These are phyloP conservation scores for Epichloe coenophiala DNA, from an alignment of 2,329 filamentous ascomycete species.

Conservation along the genomic window DNA sequence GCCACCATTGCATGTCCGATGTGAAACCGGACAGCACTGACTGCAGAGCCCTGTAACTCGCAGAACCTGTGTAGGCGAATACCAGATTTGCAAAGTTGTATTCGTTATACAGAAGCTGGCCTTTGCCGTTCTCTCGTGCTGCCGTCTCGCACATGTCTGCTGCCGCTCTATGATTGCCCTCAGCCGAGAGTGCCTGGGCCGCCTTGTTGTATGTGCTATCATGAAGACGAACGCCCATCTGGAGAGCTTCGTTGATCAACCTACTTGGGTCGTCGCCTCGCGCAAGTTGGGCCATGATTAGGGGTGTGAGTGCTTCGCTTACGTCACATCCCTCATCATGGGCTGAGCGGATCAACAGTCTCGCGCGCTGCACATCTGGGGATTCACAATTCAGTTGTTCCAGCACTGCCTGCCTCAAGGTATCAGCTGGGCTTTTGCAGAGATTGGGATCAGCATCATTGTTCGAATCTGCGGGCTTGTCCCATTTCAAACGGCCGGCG, in stretches of 20 bases:
- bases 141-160: conserved; percentile 21
- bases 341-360: conserved; percentile 26
- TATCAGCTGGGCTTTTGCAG: neutral
- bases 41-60: conserved; percentile 18
- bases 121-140: conserved; percentile 22
- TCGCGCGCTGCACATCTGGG: conserved; percentile 18
- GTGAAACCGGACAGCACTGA: conserved; percentile 18
- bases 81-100: conserved; percentile 26
- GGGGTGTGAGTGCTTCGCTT: conserved; percentile 23
- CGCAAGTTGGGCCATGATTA: conserved; percentile 25
- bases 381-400: conserved; percentile 24
- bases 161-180: conserved; percentile 17
- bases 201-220: conserved; percentile 24
- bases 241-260: conserved; percentile 15
- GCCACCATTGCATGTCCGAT: conserved; percentile 21
- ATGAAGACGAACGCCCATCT: conserved; percentile 17
- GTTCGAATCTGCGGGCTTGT: conserved; percentile 11
- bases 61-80: conserved; percentile 18
- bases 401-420: conserved; percentile 33
- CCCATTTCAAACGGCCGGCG: conserved; percentile 20
- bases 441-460: neutral
- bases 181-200: conserved; percentile 16
- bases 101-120: conserved; percentile 22
- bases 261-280: conserved; percentile 15
- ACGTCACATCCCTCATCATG: conserved; percentile 28